Base-by-base conservation (phyloP, 148 eudicot genomes). In the Fagopyrum tataricum region DNA sequence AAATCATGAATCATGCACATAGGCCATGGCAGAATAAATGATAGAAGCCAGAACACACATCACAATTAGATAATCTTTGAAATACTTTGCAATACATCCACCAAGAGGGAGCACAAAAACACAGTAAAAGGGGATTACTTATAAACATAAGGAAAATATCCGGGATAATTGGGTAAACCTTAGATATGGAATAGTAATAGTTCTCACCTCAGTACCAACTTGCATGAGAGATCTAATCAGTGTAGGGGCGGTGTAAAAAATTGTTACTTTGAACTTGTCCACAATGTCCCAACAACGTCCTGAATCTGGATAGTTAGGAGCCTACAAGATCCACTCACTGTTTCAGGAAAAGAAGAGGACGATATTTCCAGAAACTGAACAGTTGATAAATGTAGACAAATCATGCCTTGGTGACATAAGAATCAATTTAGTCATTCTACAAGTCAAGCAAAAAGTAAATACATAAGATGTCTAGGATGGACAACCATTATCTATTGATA, bases 231-330 rank as follows among this genome's bases (percentile, higher is more conserved):
- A 90, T 71, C 99, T 87, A 77, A 96, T 87, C 73, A 96, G 81
- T 43, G 99, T 96, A 59, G 99, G 99, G 55, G 99, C 99, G 46
- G 99, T 96, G 81, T 96, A 96, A 76, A 92, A 92, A 76, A 85
- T 88, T 73, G 94, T 80, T 73, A 96, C 94, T 78, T 87, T 89
- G 84, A 86, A 96, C 85, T 96, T 96, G 81, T 96, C 99, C 75
- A 96, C 97, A 81, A 96, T 89, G 76, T 90, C 92, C 99, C 99
- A 96, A 78, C 91, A 90, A 42, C 99, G 92, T 67, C 99, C 99
- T 13, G 97, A 74, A 85, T 90, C 87, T 72, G 99, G 99, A 85
- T 90, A 96, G 72, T 84, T 96, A 79, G 99, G 99, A 73, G 91
- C 92, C 99, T 96, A 78, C 82, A 85, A 62, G 42, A 72, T 9